These are phyloP conservation scores for Rhodosporidiobolus odoratus DNA, from an alignment of 768 basidiomycete genomes.

Conservation along the genomic window DNA sequence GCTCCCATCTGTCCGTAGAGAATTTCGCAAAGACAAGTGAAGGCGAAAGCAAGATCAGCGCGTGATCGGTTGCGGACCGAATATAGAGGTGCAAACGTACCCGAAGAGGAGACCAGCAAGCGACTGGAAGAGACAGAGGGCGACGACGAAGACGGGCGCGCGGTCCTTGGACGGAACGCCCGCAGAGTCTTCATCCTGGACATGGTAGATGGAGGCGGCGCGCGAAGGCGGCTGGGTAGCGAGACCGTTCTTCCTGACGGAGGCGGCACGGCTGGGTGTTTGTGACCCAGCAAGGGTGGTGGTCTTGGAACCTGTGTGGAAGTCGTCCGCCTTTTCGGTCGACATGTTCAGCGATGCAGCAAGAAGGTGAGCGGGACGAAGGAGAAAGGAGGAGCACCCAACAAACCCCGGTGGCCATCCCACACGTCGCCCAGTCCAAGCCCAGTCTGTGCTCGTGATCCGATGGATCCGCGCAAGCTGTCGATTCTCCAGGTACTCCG, in stretches of 20 bases:
- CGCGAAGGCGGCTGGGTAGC: conserved; percentile 19
- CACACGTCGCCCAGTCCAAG: too few relatives aligned
- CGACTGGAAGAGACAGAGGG: conserved; percentile 36
- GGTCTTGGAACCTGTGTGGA: conserved; percentile 7
- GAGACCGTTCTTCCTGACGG: conserved; percentile 5
- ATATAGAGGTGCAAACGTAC: neutral
- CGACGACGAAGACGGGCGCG: conserved; percentile 33
- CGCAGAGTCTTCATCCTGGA: conserved; percentile 13
- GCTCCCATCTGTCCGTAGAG: conserved; percentile 28
- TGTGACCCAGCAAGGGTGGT: conserved; percentile 27
- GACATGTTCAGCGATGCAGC: too few relatives aligned
- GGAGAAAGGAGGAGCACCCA: too few relatives aligned
- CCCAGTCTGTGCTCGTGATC: too few relatives aligned
- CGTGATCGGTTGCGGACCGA: neutral
- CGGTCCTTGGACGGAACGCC: conserved; percentile 30
- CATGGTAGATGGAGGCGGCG: conserved; percentile 17
- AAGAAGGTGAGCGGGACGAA: too few relatives aligned
- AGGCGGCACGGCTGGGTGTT: conserved; percentile 16
- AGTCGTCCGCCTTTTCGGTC: too few relatives aligned
- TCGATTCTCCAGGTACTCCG: too few relatives aligned
- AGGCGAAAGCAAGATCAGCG: neutral
- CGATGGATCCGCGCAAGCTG: too few relatives aligned
- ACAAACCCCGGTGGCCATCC: too few relatives aligned
- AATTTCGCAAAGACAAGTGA: neutral
- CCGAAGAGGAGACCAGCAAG: conserved; percentile 38